A percentile compares a stretch with the other conserved stretches of the same genome.
Evolutionary conservation across 257 asterid genomes (phyloP).

Genomic region (Nicotiana otophora): DNA sequence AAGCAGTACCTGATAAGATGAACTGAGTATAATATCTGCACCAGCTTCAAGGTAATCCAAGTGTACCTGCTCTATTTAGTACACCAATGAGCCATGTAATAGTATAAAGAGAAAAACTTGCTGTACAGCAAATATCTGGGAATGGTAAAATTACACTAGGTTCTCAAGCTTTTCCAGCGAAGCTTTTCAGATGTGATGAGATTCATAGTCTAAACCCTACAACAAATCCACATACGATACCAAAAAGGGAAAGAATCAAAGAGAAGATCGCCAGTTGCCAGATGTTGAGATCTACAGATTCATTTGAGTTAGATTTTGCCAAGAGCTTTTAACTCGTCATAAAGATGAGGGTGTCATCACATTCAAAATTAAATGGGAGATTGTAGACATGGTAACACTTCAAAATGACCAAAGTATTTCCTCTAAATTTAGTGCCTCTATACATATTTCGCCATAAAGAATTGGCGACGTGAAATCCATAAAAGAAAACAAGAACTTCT

Average conservation of each 20-base stretch:
- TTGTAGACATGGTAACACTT: conserved; percentile 12
- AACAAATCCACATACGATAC: not conserved
- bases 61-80: conserved; percentile 63
- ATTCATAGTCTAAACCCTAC: not conserved
- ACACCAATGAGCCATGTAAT: conserved; percentile 15
- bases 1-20: conserved; percentile 74
- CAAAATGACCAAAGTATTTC: not conserved
- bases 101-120: not conserved
- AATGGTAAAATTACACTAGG: not conserved
- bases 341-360: not conserved
- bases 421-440: not conserved
- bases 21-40: conserved; percentile 70
- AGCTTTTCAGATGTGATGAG: not conserved
- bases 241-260: not conserved
- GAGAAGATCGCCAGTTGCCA: not conserved
- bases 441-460: not conserved
- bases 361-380: conserved; percentile 4
- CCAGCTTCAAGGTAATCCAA: conserved; percentile 95
- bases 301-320: not conserved
- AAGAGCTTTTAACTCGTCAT: conserved; percentile 1
- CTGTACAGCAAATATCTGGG: not conserved
- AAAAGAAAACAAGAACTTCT: not conserved
- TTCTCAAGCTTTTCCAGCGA: not conserved
- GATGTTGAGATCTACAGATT: not conserved
- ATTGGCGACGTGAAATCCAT: not conserved